Conservation (phyloP, 2,329 filamentous ascomycete species). For the Hypoxylon sp. region DNA sequence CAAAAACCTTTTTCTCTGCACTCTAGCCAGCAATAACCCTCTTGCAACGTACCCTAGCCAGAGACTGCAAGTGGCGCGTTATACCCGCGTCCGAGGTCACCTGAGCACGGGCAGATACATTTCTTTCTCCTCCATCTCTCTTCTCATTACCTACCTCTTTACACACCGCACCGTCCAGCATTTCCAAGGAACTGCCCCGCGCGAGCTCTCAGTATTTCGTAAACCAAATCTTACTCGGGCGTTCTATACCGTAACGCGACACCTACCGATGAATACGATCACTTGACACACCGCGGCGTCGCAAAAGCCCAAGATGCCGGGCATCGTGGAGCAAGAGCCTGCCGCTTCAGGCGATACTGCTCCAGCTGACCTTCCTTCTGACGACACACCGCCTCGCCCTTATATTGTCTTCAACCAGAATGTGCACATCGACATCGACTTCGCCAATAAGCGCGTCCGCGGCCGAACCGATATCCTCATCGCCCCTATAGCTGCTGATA, state of each 20-base stretch:
- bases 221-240: background rate
- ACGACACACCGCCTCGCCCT: constrained; percentile 52
- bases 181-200: background rate
- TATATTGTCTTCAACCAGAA: constrained; percentile 81
- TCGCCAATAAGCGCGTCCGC: constrained; percentile 77
- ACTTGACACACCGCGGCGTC: constrained; percentile 41
- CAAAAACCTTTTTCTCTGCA: background rate
- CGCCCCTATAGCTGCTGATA: constrained; percentile 68
- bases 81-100: constrained; percentile 2
- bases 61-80: constrained; percentile 1
- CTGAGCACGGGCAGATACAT: background rate
- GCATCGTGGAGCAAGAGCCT: constrained; percentile 49
- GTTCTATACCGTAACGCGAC: background rate
- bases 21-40: background rate
- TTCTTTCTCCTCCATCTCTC: background rate
- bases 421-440: constrained; percentile 90
- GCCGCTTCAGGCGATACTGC: constrained; percentile 45
- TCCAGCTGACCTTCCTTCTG: constrained; percentile 50
- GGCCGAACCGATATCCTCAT: constrained; percentile 87
- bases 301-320: constrained; percentile 50
- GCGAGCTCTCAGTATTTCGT: background rate
- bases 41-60: background rate
- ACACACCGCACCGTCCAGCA: background rate
- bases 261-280: constrained; percentile 42
- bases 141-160: background rate